These are phyloP conservation scores for Marchantia polymorpha DNA, from an alignment of 225 moss, liverwort and hornwort genomes.

Conservation along the genomic window DNA sequence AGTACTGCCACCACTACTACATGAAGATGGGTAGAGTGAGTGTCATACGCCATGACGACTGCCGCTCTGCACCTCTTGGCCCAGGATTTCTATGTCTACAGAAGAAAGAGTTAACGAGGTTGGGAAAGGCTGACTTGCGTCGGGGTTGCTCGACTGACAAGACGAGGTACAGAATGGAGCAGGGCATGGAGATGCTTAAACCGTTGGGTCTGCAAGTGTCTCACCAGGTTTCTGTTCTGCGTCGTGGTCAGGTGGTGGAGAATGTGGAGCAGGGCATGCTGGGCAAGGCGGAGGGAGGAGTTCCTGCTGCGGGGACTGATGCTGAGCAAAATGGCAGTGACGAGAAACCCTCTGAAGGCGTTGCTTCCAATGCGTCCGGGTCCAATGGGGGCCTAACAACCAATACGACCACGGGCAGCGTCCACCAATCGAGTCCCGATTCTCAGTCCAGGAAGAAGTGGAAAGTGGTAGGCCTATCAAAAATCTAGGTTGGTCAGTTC, in stretches of 20 bases:
- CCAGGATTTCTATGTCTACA: background rate
- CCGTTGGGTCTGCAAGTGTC: background rate
- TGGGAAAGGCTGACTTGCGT: background rate
- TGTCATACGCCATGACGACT: background rate
- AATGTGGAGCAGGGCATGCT: conserved; percentile 9
- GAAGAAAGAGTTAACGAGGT: background rate
- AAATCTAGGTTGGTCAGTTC: background rate
- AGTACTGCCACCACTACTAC: too few relatives aligned
- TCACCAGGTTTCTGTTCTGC: background rate
- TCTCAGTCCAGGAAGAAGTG: background rate
- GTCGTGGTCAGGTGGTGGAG: conserved; percentile 16
- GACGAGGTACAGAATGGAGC: background rate
- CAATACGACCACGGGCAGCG: background rate
- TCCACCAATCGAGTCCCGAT: background rate
- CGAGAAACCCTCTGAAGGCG: background rate
- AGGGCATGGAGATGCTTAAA: background rate
- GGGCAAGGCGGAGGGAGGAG: conserved; percentile 18
- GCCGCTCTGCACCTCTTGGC: background rate
- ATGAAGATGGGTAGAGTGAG: too few relatives aligned
- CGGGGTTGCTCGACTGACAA: background rate
- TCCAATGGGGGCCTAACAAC: background rate
- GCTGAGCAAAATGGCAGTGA: background rate
- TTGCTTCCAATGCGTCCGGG: background rate
- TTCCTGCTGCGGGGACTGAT: background rate
- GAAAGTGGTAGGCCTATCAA: background rate